Evolutionary conservation across 2,329 filamentous ascomycete species (phyloP).

Genomic region (Blastomyces parvus): DNA sequence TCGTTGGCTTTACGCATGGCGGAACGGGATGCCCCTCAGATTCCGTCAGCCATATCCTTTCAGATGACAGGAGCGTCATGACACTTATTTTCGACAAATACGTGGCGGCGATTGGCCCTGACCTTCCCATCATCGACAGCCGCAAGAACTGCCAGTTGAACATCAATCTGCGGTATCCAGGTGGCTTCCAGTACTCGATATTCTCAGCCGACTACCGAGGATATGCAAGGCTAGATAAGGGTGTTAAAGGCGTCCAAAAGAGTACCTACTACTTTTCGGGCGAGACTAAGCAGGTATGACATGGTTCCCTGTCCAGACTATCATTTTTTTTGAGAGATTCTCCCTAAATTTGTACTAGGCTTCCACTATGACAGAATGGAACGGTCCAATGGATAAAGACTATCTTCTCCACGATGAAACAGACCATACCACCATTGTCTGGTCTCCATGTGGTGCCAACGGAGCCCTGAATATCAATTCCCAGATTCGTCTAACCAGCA

Average conservation of each 20-base stretch:
- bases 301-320: neutral
- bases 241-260: conserved; percentile 41
- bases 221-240: conserved; percentile 40
- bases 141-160: conserved; percentile 49
- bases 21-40: conserved; percentile 42
- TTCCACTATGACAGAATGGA: conserved; percentile 33
- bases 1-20: conserved; percentile 38
- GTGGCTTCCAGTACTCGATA: conserved; percentile 46
- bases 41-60: conserved; percentile 36
- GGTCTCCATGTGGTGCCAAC: conserved; percentile 44
- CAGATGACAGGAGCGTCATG: conserved; percentile 33
- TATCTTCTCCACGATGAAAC: conserved; percentile 41
- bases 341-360: conserved; percentile 23
- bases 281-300: conserved; percentile 31
- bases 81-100: conserved; percentile 47
- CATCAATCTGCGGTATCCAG: conserved; percentile 43
- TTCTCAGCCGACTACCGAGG: conserved; percentile 46
- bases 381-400: conserved; percentile 35
- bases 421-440: conserved; percentile 39
- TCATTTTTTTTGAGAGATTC: conserved; percentile 7
- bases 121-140: conserved; percentile 34
- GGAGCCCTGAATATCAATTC: conserved; percentile 48
- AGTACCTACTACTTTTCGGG: conserved; percentile 49
- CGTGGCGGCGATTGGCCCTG: conserved; percentile 41
- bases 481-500: conserved; percentile 36